A percentile compares a stretch with the other conserved stretches of the same genome.
Conservation (phyloP, 495 filamentous ascomycete genomes). For the Aspergillus baeticus region DNA sequence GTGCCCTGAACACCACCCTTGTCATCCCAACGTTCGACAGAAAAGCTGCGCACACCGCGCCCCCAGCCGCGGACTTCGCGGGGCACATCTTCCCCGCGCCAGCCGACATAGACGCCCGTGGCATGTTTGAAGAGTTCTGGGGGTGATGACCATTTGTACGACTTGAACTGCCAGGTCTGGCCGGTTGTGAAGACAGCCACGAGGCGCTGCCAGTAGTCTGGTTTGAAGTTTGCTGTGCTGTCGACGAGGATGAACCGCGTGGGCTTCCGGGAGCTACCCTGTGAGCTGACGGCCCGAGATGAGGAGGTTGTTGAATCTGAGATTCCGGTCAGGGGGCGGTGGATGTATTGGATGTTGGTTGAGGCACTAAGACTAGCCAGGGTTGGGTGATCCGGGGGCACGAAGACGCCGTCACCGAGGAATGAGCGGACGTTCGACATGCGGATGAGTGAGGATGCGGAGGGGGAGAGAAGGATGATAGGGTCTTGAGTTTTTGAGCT, state of each 20-base stretch:
- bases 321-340: slow-evolving; percentile 73
- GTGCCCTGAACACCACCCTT: slow-evolving; percentile 49
- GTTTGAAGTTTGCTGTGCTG: slow-evolving; percentile 88
- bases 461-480: slow-evolving; percentile 98
- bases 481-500: slow-evolving; percentile 71
- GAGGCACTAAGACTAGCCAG: slow-evolving; percentile 49
- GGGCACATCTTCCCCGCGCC: slow-evolving; percentile 81
- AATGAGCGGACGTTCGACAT: slow-evolving; percentile 97
- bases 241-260: slow-evolving; percentile 96
- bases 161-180: slow-evolving; percentile 98
- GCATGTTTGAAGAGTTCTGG: slow-evolving; percentile 86
- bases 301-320: slow-evolving; percentile 29
- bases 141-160: slow-evolving; percentile 92
- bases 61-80: slow-evolving; percentile 79
- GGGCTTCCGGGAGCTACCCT: slow-evolving; percentile 57
- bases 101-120: slow-evolving; percentile 85
- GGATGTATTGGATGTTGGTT: slow-evolving; percentile 78
- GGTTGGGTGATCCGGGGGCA: slow-evolving; percentile 68
- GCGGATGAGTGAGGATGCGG: slow-evolving; percentile 92
- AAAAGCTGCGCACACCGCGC: slow-evolving; percentile 69
- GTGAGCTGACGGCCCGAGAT: slow-evolving; percentile 23
- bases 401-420: slow-evolving; percentile 80
- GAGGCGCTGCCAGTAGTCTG: slow-evolving; percentile 94
- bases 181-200: slow-evolving; percentile 98
- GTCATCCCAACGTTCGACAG: slow-evolving; percentile 78